phyloP scores from a whole-genome alignment of 495 filamentous ascomycete genomes.

The Lasiosphaeris hirsuta region DNA sequence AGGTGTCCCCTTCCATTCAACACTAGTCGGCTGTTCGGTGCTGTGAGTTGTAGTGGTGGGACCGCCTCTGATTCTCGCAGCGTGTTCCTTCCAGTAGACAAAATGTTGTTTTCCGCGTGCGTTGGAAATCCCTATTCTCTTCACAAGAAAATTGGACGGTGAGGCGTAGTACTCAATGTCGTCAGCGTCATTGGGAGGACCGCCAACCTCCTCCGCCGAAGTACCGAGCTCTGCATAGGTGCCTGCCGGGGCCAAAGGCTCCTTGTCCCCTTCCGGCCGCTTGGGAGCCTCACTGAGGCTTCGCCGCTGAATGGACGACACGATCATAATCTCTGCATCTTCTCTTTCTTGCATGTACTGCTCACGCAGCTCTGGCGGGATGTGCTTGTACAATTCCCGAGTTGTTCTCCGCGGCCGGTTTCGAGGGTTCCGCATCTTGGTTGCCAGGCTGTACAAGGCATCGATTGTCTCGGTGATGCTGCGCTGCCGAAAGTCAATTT shows the following conservation, averaged over 20 bases:
- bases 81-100: constrained; percentile 26
- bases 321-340: not conserved
- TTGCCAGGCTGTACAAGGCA: constrained; percentile 4
- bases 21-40: too few species aligned
- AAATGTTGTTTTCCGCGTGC: constrained; percentile 25
- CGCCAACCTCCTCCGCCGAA: too few species aligned
- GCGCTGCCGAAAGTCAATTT: constrained; percentile 7
- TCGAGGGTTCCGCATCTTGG: not conserved
- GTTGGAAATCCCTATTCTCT: constrained; percentile 22
- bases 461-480: not conserved
- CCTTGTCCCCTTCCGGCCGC: too few species aligned
- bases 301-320: not conserved
- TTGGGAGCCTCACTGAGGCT: too few species aligned
- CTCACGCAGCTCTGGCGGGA: not conserved
- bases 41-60: too few species aligned
- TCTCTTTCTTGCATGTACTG: constrained; percentile 8
- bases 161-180: constrained; percentile 6
- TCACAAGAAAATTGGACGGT: constrained; percentile 11
- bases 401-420: constrained; percentile 1
- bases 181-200: not conserved
- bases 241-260: too few species aligned
- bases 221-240: too few species aligned
- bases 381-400: not conserved
- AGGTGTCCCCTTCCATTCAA: too few species aligned
- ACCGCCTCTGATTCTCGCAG: too few species aligned